Percentiles rank a stretch among this genome's conserved stretches.
Conservation (phyloP, 192 early-diverging fungal species). For the Glomus cerebriforme region DNA sequence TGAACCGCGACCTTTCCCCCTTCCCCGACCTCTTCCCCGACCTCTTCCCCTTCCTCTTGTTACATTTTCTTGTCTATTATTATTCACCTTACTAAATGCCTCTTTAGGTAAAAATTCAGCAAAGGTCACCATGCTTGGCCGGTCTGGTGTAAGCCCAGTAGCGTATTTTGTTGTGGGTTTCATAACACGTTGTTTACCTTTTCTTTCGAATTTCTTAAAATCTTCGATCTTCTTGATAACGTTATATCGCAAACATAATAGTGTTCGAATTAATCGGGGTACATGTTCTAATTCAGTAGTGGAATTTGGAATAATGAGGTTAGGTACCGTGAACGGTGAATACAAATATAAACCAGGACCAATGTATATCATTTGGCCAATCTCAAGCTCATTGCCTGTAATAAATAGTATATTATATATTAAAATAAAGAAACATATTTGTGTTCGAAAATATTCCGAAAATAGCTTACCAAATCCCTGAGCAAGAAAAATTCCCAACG, state of each 20-base stretch:
- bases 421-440: background rate
- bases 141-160: background rate
- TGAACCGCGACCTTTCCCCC: slow-evolving; percentile 8
- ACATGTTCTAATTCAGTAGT: background rate
- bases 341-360: background rate
- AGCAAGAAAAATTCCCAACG: slow-evolving; percentile 11
- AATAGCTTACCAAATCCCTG: slow-evolving; percentile 13
- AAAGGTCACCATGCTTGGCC: background rate
- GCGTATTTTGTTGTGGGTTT: background rate
- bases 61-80: background rate
- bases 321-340: slow-evolving; percentile 3
- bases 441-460: background rate
- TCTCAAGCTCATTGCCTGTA: background rate
- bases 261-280: background rate
- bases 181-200: background rate
- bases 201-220: slow-evolving; percentile 1
- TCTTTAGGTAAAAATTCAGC: slow-evolving; percentile 3
- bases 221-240: background rate
- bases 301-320: slow-evolving; percentile 5
- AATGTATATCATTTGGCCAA: background rate
- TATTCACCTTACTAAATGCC: slow-evolving; percentile 5
- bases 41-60: background rate
- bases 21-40: background rate
- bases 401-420: slow-evolving; percentile 10
- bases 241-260: slow-evolving; percentile 14